Evolutionary conservation across 2,329 filamentous ascomycete species (phyloP), one percentile per base, ranked within the genome.

Genomic region (Paraphaeosphaeria minitans): DNA sequence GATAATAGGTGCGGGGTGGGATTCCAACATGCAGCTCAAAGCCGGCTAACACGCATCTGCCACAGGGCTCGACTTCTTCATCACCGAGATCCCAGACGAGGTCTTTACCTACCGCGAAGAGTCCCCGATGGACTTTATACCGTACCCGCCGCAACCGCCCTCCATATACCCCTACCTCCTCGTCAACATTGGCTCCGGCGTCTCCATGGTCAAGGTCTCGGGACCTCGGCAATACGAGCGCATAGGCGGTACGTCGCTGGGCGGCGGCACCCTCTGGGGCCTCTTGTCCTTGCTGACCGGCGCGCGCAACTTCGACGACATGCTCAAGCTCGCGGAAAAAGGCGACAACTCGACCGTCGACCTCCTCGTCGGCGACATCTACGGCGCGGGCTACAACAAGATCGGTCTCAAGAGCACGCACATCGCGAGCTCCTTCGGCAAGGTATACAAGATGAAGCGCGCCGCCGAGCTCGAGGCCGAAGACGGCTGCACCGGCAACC

Each of bases 181-280:
- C 31, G 95, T 99, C 71, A 99, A 99, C 79, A 99, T 99, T 67
- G 95, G 95, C 47, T 97, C 93, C 8, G 95, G 95, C 53, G 95
- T 99, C 5, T 95, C 90, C 43, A 96, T 99, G 85, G 89, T 99
- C 78, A 98, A 98, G 75, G 95, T 99, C 8, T 96, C 91, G 0
- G 94, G 93, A 0, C 93, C 93, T 0, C 86, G 90, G 55, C 85
- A 92, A 64, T 97, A 90, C 76, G 85, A 96, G 77, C 91, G 95
- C 69, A 94, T 99, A 10, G 95, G 95, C 54, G 95, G 95, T 60
- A 97, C 95, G 3, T 96, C 93, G 4, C 85, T 99, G 0, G 95
- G 95, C 35, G 95, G 95, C 46, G 95, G 95, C n/a, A 99, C 95
- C 1, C 89, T 99, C 53, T 99, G 95, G 95, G 95, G 95, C 0